Base-by-base conservation (phyloP, 768 basidiomycete species). In the Hebeloma cylindrosporum region DNA sequence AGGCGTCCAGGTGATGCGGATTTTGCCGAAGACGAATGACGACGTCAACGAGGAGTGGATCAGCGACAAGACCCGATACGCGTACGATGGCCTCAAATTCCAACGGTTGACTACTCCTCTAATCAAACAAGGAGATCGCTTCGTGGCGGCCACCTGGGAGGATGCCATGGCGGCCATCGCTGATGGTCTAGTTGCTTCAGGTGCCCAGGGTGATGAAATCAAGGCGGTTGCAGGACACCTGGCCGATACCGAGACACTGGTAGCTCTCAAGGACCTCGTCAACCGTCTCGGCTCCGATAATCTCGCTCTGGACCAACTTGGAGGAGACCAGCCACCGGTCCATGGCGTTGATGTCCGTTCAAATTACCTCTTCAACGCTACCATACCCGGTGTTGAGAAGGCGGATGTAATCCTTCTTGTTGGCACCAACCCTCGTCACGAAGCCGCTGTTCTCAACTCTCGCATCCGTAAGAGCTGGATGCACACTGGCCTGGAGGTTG, bases 21-120 rank as follows among this genome's bases (percentile, higher is more conserved):
- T 99, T 55, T 93, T 96, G 60, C 96, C 96, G 1, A 80, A 88
- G 59, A 89, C 91, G 38, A 98, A 97, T 63, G 96, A 98, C 66
- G 90, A 96, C 54, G 85, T 99, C 52, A 99, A 99, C 65, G 96
- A 99, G 72, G 96, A 99, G 66, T 98, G 96, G 96, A 95, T 99
- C 64, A 93, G 80, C 66, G 96, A 99, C 77, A 99, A 99, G 78
- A 93, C 95, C 2, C 88, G 96, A 45, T 93, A 93, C 65, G 89
- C 95, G 1, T 88, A 93, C 65, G 96, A 99, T 58, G 96, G 96
- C 7, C 78, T 99, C 23, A 83, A 82, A 59, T 95, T 92, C 77
- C 96, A 99, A 65, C 87, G 95, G 16, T 72, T 99, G 57, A 97
- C 94, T 3, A 85, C 85, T 0, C 96, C 96, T 2, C 78, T 98